phyloP scores from a whole-genome alignment of 108 stramenopile species.

The Cylindrotheca fusiformis region DNA sequence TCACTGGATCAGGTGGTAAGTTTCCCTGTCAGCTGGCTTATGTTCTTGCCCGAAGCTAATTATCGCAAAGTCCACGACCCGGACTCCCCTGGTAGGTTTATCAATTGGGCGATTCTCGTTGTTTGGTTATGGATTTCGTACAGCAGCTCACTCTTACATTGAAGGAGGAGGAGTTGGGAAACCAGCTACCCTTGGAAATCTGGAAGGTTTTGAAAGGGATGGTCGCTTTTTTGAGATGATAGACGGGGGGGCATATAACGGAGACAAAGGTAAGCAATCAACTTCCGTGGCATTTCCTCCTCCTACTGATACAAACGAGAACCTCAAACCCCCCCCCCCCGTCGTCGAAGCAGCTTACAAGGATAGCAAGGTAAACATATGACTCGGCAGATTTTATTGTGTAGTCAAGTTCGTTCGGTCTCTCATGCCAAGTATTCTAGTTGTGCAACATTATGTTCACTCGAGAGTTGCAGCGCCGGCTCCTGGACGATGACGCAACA shows the following conservation, averaged over 20 bases:
- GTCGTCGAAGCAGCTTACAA: too few relatives aligned
- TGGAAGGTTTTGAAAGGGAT: conserved; percentile 62
- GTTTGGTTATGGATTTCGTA: too few relatives aligned
- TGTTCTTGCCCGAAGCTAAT: too few relatives aligned
- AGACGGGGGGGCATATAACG: conserved; percentile 77
- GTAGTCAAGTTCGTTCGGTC: too few relatives aligned
- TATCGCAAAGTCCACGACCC: conserved; percentile 95
- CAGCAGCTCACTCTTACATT: too few relatives aligned
- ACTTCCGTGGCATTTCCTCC: too few relatives aligned
- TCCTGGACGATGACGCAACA: conserved; percentile 28
- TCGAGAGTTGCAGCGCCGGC: conserved; percentile 70
- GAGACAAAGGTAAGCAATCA: too few relatives aligned
- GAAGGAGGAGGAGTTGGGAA: conserved; percentile 76
- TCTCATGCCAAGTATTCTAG: conserved; percentile 13
- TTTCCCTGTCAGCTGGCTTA: too few relatives aligned
- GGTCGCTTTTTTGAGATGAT: conserved; percentile 79
- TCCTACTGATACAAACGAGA: too few relatives aligned
- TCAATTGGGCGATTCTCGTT: too few relatives aligned
- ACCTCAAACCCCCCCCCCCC: too few relatives aligned
- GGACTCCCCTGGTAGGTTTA: conserved; percentile 73
- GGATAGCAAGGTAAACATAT: conserved; percentile 55
- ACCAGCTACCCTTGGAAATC: conserved; percentile 73
- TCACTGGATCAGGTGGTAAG: conserved; percentile 61
- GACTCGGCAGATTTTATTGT: too few relatives aligned
- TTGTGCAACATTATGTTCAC: conserved; percentile 86